phyloP scores from a whole-genome alignment of 2,329 filamentous ascomycete genomes.

The Trichoderma citrinoviride region DNA sequence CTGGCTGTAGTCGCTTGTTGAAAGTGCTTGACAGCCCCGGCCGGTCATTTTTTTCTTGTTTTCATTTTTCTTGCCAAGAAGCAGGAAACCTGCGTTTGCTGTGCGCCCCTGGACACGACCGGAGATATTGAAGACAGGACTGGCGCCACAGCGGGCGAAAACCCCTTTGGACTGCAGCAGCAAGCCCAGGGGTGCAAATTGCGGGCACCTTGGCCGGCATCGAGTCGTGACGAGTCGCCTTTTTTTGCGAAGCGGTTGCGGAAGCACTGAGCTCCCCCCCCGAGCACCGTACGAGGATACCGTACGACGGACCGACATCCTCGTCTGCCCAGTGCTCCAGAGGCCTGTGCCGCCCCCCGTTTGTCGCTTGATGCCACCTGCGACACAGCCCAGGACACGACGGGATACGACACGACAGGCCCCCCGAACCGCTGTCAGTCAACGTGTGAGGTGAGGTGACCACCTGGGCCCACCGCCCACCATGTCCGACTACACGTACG shows the following conservation, averaged over 20 bases:
- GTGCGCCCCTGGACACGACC: slow-evolving; percentile 1
- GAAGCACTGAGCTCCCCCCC: neutral
- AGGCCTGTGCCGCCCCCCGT: too few relatives aligned
- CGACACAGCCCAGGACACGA: too few relatives aligned
- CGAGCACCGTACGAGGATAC: neutral
- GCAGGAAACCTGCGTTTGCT: neutral
- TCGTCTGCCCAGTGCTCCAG: too few relatives aligned
- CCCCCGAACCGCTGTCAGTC: neutral
- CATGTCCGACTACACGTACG: slow-evolving; percentile 18
- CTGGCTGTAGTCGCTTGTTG: too few relatives aligned
- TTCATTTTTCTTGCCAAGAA: neutral
- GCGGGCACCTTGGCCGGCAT: neutral
- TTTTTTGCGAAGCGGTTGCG: too few relatives aligned
- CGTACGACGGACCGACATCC: too few relatives aligned
- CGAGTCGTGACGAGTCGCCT: neutral
- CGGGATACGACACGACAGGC: too few relatives aligned
- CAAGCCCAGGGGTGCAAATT: neutral
- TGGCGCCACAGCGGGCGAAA: slow-evolving; percentile 17
- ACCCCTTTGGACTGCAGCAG: slow-evolving; percentile 20
- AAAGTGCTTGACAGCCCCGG: neutral
- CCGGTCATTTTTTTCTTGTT: too few relatives aligned
- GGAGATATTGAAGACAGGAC: neutral
- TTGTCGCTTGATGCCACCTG: too few relatives aligned
- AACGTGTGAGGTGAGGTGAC: too few relatives aligned
- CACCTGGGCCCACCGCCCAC: neutral